Conservation (phyloP, 108 stramenopile species). For the Thalassiosira profunda region DNA sequence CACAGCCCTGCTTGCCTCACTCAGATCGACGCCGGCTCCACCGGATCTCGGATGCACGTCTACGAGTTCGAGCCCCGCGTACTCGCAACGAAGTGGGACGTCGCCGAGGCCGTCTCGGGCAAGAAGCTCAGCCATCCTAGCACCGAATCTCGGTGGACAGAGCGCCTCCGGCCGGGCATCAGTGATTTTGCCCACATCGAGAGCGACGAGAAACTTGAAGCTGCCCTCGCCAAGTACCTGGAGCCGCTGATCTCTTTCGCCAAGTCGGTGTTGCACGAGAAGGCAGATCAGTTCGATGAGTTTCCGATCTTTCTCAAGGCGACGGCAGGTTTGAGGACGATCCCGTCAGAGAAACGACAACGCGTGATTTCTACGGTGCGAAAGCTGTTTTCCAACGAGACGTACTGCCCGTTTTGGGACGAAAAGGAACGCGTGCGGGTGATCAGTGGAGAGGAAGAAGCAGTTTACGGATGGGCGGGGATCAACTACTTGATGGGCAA, state of each 20-base stretch:
- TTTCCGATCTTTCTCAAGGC: slow-evolving; percentile 95
- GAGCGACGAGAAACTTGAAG: slow-evolving; percentile 37
- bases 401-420: slow-evolving; percentile 84
- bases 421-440: slow-evolving; percentile 79
- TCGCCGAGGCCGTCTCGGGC: slow-evolving; percentile 51
- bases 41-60: slow-evolving; percentile 91
- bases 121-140: slow-evolving; percentile 69
- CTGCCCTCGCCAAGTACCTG: slow-evolving; percentile 73
- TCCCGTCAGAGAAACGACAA: slow-evolving; percentile 62
- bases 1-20: neutral
- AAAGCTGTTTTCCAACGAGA: slow-evolving; percentile 61
- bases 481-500: slow-evolving; percentile 84
- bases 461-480: slow-evolving; percentile 92
- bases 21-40: slow-evolving; percentile 93
- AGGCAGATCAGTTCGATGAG: slow-evolving; percentile 59
- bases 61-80: slow-evolving; percentile 85
- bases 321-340: slow-evolving; percentile 84
- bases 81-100: slow-evolving; percentile 48
- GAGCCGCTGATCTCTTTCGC: slow-evolving; percentile 88
- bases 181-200: slow-evolving; percentile 63
- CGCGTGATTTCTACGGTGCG: slow-evolving; percentile 70
- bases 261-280: slow-evolving; percentile 71
- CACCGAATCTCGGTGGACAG: slow-evolving; percentile 86
- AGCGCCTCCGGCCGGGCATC: slow-evolving; percentile 84
- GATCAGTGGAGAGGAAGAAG: slow-evolving; percentile 93